These are phyloP conservation scores for Trifolium dubium DNA, from an alignment of 306 rosid genomes.

Conservation along the genomic window DNA sequence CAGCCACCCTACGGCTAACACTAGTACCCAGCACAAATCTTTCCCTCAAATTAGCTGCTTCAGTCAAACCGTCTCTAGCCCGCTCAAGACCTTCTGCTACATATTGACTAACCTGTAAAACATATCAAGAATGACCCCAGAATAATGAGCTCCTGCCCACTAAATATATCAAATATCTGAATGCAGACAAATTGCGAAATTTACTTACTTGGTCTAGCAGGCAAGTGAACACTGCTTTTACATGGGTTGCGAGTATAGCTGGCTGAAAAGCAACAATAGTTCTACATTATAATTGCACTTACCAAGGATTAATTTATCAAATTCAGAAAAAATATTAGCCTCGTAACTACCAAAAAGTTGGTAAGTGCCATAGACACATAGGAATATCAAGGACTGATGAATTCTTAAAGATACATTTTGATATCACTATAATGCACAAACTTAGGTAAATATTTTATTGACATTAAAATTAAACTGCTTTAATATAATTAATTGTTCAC, in stretches of 20 bases:
- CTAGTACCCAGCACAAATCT: constrained; percentile 81
- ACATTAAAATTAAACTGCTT: constrained; percentile 14
- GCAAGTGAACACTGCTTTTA: constrained; percentile 88
- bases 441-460: not conserved
- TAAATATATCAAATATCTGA: constrained; percentile 36
- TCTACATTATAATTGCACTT: constrained; percentile 31
- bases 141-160: constrained; percentile 36
- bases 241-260: constrained; percentile 79
- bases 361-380: constrained; percentile 10
- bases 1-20: constrained; percentile 93
- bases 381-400: constrained; percentile 23
- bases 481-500: not conserved
- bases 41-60: constrained; percentile 97
- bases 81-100: constrained; percentile 96
- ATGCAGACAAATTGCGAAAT: constrained; percentile 28
- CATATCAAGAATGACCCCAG: not conserved
- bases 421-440: constrained; percentile 5
- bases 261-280: constrained; percentile 63
- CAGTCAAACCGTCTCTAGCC: constrained; percentile 91
- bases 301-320: constrained; percentile 26
- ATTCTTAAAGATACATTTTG: constrained; percentile 14
- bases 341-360: constrained; percentile 20
- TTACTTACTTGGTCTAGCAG: constrained; percentile 95
- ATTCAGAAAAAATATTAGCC: constrained; percentile 32
- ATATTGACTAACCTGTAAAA: constrained; percentile 86